phyloP scores from a whole-genome alignment of 2,329 filamentous ascomycete species.

The Curvularia sp. region DNA sequence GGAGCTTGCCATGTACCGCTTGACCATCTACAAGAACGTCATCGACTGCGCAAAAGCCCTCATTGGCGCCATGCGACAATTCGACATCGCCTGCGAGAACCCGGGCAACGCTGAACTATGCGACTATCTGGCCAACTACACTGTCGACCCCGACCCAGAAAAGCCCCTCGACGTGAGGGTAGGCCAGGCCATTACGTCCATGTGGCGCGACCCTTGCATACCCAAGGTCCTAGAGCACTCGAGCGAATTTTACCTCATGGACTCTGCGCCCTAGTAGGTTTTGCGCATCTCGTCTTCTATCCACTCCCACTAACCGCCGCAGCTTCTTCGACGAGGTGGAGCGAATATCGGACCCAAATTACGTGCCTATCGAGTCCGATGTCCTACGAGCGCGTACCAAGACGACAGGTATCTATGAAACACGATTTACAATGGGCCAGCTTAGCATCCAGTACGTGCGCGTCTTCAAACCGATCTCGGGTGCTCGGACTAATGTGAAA shows the following conservation, averaged over 20 bases:
- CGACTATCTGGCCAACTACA: constrained; percentile 84
- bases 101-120: constrained; percentile 76
- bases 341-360: constrained; percentile 83
- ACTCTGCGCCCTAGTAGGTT: constrained; percentile 94
- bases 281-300: not conserved
- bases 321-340: constrained; percentile 96
- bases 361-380: constrained; percentile 92
- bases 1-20: constrained; percentile 90
- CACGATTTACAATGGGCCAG: constrained; percentile 97
- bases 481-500: constrained; percentile 42
- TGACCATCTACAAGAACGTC: constrained; percentile 98
- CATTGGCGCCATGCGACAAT: constrained; percentile 89
- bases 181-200: constrained; percentile 79
- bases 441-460: constrained; percentile 91
- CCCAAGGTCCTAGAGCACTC: constrained; percentile 87
- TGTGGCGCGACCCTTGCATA: constrained; percentile 90
- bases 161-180: constrained; percentile 82
- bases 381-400: constrained; percentile 95
- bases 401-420: constrained; percentile 99
- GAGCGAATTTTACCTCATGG: constrained; percentile 99
- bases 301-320: constrained; percentile 25
- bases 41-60: constrained; percentile 96
- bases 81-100: constrained; percentile 79
- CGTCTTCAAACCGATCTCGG: constrained; percentile 13
- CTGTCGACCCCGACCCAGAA: constrained; percentile 88